Conservation (phyloP, 345 rosid species). For the Corymbia maculata region DNA sequence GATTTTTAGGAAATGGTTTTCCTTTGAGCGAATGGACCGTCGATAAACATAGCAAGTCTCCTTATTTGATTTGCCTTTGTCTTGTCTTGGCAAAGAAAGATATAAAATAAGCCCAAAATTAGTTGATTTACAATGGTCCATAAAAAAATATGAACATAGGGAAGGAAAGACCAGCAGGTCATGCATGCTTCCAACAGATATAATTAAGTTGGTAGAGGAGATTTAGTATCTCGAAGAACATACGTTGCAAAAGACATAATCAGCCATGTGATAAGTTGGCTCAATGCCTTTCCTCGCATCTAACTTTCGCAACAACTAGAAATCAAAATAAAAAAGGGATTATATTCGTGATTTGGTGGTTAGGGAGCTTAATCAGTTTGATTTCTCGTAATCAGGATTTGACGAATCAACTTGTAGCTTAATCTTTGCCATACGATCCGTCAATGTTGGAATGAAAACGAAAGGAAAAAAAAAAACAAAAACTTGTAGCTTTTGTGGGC, state of each 20-base stretch:
- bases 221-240: not conserved
- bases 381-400: not conserved
- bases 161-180: not conserved
- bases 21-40: not conserved
- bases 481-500: not conserved
- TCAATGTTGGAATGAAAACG: not conserved
- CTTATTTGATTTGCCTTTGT: not conserved
- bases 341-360: not conserved
- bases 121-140: not conserved
- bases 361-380: not conserved
- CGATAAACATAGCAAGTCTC: not conserved
- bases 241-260: not conserved
- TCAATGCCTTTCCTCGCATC: not conserved
- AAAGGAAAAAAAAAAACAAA: not conserved
- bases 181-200: not conserved
- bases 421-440: not conserved
- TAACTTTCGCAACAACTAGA: not conserved
- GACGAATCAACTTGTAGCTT: not conserved
- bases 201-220: not conserved
- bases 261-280: not conserved
- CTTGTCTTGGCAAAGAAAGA: not conserved
- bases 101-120: not conserved
- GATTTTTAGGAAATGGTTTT: not conserved
- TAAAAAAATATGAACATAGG: not conserved
- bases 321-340: not conserved